A percentile compares a stretch with the other conserved stretches of the same genome.
Evolutionary conservation across 2,329 filamentous ascomycete genomes (phyloP).

Genomic region (Ceratocystis cubensis): DNA sequence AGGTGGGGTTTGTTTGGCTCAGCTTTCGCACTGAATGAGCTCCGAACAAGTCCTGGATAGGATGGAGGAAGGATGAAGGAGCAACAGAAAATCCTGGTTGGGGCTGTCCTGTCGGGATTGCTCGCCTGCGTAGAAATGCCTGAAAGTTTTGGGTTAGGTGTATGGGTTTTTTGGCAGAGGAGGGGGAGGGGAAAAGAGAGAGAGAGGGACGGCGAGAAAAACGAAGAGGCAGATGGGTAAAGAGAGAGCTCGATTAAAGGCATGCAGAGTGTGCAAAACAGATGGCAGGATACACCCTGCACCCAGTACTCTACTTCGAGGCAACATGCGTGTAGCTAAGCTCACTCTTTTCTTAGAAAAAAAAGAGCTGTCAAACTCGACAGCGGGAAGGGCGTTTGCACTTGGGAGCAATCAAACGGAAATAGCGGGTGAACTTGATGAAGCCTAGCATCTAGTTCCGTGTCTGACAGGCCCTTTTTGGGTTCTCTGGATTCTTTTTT

Average conservation of each 20-base stretch:
- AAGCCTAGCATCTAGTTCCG: neutral
- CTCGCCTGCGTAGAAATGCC: constrained; percentile 5
- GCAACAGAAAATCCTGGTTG: neutral
- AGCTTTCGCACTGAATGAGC: neutral
- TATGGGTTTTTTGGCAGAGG: neutral
- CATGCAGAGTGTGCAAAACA: no score
- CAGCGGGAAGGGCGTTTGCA: no score
- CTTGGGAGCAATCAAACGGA: no score
- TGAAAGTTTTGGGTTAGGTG: neutral
- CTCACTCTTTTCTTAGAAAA: no score
- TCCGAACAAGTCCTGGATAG: neutral
- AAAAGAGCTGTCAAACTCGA: no score
- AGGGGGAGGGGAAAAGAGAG: neutral
- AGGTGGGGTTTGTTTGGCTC: constrained; percentile 8
- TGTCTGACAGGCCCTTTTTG: neutral
- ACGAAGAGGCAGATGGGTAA: neutral
- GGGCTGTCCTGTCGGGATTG: neutral
- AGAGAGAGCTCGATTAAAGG: no score
- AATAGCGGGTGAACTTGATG: no score
- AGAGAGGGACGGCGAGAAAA: neutral
- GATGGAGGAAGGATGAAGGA: neutral
- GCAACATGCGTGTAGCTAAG: no score
- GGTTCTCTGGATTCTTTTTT: no score
- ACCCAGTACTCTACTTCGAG: no score
- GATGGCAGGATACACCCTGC: no score